phyloP scores from a whole-genome alignment of 305 asterid genomes.

The Fraxinus platypoda region DNA sequence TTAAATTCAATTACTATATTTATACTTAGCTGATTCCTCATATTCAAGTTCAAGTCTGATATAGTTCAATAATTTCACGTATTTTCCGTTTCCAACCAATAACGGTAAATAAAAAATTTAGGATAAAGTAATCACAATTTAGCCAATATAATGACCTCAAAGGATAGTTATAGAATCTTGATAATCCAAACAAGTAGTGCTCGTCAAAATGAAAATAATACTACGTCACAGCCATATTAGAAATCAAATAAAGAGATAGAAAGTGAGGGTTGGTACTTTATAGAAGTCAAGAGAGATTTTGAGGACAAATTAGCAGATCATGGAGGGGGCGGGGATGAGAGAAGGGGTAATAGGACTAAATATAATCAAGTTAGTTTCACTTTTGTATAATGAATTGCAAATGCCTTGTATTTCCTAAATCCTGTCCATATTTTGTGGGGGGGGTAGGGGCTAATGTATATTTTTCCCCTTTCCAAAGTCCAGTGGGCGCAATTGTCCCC shows the following conservation, averaged over 20 bases:
- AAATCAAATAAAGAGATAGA: background rate
- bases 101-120: background rate
- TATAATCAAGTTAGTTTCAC: background rate
- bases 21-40: background rate
- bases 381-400: background rate
- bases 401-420: background rate
- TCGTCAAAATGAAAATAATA: background rate
- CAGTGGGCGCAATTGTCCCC: background rate
- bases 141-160: background rate
- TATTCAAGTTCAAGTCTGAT: background rate
- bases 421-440: background rate
- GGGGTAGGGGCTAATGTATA: background rate
- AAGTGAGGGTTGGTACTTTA: background rate
- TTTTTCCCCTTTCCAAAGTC: background rate
- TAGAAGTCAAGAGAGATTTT: background rate
- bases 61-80: background rate
- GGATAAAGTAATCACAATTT: background rate
- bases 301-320: background rate
- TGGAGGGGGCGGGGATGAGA: background rate
- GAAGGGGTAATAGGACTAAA: background rate
- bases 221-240: background rate
- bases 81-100: background rate
- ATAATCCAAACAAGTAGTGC: background rate
- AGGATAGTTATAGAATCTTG: background rate
- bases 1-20: background rate